Evolutionary conservation across 805 yeast species (phyloP).

Genomic region (Metschnikowia rubicola): DNA sequence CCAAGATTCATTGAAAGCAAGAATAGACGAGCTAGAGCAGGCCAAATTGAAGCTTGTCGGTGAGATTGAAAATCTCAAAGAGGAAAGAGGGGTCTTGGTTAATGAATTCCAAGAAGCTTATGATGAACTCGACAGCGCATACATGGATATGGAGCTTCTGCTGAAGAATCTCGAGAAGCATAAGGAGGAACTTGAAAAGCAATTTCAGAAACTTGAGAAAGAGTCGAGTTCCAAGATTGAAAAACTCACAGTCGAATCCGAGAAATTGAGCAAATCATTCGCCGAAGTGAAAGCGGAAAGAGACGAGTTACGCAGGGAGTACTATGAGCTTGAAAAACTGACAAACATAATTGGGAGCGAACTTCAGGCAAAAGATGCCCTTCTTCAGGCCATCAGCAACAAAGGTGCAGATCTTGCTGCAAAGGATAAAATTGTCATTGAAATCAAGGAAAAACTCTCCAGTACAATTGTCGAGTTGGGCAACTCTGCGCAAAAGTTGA

Average conservation of each 20-base stretch:
- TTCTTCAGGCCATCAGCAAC: slow-evolving; percentile 16
- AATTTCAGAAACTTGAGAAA: slow-evolving; percentile 6
- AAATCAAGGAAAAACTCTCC: slow-evolving; percentile 16
- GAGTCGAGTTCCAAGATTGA: slow-evolving; percentile 7
- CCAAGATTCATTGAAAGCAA: slow-evolving; percentile 10
- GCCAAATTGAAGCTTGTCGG: slow-evolving; percentile 21
- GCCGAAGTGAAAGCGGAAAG: slow-evolving; percentile 6
- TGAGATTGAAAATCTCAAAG: slow-evolving; percentile 22
- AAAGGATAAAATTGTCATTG: slow-evolving; percentile 17
- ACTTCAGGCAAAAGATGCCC: slow-evolving; percentile 17
- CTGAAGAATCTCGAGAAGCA: slow-evolving; percentile 13
- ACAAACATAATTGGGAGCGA: slow-evolving; percentile 16
- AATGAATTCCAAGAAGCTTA: slow-evolving; percentile 21
- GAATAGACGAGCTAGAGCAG: slow-evolving; percentile 21
- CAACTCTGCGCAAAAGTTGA: slow-evolving; percentile 14
- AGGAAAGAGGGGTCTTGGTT: slow-evolving; percentile 19
- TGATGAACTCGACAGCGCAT: slow-evolving; percentile 15
- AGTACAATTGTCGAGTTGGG: slow-evolving; percentile 16
- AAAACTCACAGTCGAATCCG: slow-evolving; percentile 10
- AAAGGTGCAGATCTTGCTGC: slow-evolving; percentile 19
- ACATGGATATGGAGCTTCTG: slow-evolving; percentile 15
- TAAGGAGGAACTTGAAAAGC: slow-evolving; percentile 14
- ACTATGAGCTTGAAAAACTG: slow-evolving; percentile 15
- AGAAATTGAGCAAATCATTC: slow-evolving; percentile 6
- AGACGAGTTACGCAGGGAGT: slow-evolving; percentile 12